Evolutionary conservation across 1,139 yeast genomes (phyloP), one percentile per base, ranked within the genome.

Genomic region (Geotrichum restrictum): DNA sequence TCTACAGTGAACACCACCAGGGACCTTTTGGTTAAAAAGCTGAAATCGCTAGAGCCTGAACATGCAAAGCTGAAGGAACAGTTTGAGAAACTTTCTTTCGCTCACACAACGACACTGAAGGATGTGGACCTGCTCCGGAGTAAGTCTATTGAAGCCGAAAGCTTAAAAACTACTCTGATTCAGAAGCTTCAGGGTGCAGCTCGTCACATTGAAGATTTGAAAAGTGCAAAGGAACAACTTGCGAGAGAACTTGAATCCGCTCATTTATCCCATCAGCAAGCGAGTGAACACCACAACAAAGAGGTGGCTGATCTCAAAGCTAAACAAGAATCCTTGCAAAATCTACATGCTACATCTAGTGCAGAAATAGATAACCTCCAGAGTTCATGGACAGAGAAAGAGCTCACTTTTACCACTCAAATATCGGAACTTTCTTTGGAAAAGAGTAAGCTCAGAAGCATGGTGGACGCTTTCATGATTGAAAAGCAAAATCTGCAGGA

Each of bases 101-200:
- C 41, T n/a, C 56, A 48, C 19, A 13, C 41, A 6, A 13, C 44
- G 14, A 27, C 44, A 16, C 51, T 43, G 48, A 54, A 55, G 7
- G 64, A 65, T 41, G 58, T 60, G 22, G 59, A 61, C 31, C 52
- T 51, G 13, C 42, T 65, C 4, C 59, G 60, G 40, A 49, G 48
- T 1, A 60, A 62, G n/a, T 55, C 59, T 31, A 54, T 51, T 1
- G 67, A 67, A 27, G 56, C 59, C 2, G 69, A 66, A 32, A 55
- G 54, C 7, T 51, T 65, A 31, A 66, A 64, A 43, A 64, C 59
- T 2, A 65, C 62, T 40, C 56, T 69, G 16, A 63, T 67, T n/a
- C 59, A 59, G 16, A 67, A 69, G 54, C 61, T 64, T 11, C 65
- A 62, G 21, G 55, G 59, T n/a, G 65, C 69, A 21, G 69, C 68